These are phyloP conservation scores for Talaromyces sp. DNA, from an alignment of 2,329 filamentous ascomycete species.

Conservation along the genomic window DNA sequence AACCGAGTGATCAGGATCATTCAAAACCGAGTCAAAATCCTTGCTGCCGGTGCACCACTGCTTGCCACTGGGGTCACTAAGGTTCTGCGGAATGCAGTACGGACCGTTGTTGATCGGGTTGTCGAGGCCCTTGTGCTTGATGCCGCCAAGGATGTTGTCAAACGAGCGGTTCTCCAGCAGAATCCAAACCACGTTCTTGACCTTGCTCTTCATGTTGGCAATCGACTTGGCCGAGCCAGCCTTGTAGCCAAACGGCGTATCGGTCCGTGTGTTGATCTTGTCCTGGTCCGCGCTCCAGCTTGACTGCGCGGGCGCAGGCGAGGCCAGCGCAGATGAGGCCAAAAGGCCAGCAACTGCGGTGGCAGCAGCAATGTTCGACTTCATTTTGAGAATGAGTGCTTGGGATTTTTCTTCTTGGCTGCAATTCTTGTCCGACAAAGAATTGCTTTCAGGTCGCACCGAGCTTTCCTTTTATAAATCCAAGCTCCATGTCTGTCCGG, in stretches of 20 bases:
- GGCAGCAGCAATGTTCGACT: slow-evolving; percentile 10
- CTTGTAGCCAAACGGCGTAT: slow-evolving; percentile 15
- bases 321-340: slow-evolving; percentile 8
- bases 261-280: slow-evolving; percentile 1
- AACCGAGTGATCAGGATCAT: slow-evolving; percentile 40
- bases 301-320: slow-evolving; percentile 3
- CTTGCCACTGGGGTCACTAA: slow-evolving; percentile 25
- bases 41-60: slow-evolving; percentile 28
- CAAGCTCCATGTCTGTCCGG: background rate
- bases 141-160: slow-evolving; percentile 42
- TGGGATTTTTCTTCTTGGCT: background rate
- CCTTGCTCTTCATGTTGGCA: slow-evolving; percentile 28
- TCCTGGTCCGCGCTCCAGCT: slow-evolving; percentile 1
- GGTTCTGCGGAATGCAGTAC: slow-evolving; percentile 39
- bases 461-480: background rate
- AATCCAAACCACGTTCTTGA: slow-evolving; percentile 33
- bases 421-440: background rate
- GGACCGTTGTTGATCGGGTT: slow-evolving; percentile 40
- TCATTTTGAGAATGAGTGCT: background rate
- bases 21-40: slow-evolving; percentile 37
- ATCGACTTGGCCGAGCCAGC: slow-evolving; percentile 26
- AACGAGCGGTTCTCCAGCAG: slow-evolving; percentile 43
- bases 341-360: slow-evolving; percentile 9
- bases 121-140: slow-evolving; percentile 33
- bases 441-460: background rate